Evolutionary conservation across 257 asterid species (phyloP).

Genomic region (Scutellaria barbata): DNA sequence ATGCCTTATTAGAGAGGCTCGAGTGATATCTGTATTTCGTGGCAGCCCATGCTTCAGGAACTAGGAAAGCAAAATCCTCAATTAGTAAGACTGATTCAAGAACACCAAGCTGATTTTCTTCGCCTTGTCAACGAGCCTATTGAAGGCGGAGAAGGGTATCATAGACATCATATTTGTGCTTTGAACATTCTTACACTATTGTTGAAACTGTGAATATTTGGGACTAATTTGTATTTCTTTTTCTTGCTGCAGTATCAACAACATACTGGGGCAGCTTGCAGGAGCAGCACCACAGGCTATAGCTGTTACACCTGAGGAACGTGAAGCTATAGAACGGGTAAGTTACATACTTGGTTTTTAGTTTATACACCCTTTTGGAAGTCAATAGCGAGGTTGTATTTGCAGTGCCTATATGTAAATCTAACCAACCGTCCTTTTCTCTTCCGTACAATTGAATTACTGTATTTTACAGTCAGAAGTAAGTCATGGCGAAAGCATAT

Average conservation of each 20-base stretch:
- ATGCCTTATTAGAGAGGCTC: conserved; percentile 7
- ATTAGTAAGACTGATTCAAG: conserved; percentile 73
- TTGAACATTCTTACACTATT: conserved; percentile 5
- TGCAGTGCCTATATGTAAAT: background rate
- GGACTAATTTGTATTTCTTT: background rate
- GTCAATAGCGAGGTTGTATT: background rate
- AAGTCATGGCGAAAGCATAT: background rate
- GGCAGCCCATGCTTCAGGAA: conserved; percentile 93
- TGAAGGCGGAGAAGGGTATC: conserved; percentile 83
- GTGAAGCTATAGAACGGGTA: conserved; percentile 79
- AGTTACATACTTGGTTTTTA: conserved; percentile 26
- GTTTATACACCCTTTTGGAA: background rate
- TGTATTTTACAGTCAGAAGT: background rate
- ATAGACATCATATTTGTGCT: background rate
- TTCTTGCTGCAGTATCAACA: conserved; percentile 39
- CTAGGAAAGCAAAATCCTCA: conserved; percentile 88
- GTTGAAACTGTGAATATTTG: background rate
- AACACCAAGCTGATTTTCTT: conserved; percentile 84
- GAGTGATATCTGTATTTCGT: conserved; percentile 35
- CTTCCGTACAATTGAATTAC: background rate
- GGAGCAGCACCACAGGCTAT: conserved; percentile 68
- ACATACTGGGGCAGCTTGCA: conserved; percentile 64
- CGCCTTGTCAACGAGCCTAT: conserved; percentile 83
- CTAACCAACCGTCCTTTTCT: background rate
- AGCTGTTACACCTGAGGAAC: conserved; percentile 73